Conservation (phyloP, 305 asterid genomes). For the Fraxinus xanthoxyloides region DNA sequence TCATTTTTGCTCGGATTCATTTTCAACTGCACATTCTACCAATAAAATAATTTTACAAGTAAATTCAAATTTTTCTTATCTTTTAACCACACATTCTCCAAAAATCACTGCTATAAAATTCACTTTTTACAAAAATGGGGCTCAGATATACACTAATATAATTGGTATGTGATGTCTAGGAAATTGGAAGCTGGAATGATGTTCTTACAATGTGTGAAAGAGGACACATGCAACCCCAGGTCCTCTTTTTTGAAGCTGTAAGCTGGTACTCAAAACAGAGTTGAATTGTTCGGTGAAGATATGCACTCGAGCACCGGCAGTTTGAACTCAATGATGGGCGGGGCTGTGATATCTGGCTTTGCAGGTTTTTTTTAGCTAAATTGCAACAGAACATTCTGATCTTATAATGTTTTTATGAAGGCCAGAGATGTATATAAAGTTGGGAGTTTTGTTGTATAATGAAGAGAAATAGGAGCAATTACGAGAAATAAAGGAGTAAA, state of each 20-base stretch:
- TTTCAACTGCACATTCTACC: too few species aligned
- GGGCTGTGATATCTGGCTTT: neutral
- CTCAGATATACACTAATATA: neutral
- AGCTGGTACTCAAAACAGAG: conserved; percentile 29
- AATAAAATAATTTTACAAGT: too few species aligned
- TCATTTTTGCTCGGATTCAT: too few species aligned
- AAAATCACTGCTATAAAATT: too few species aligned
- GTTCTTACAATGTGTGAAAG: conserved; percentile 78
- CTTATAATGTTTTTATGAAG: neutral
- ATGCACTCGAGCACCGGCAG: conserved; percentile 11
- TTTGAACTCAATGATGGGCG: neutral
- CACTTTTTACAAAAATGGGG: too few species aligned
- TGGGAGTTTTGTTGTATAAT: conserved; percentile 22
- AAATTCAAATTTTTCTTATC: too few species aligned
- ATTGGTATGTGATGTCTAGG: conserved; percentile 38
- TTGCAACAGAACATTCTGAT: neutral
- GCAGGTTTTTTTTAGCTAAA: neutral
- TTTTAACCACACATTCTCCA: too few species aligned
- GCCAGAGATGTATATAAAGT: neutral
- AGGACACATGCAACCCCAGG: conserved; percentile 74
- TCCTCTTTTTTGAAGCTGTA: conserved; percentile 84
- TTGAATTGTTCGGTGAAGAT: conserved; percentile 16
- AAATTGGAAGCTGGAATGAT: conserved; percentile 80
- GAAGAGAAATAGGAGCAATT: conserved; percentile 14
- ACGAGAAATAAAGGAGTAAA: conserved; percentile 14